A percentile compares a stretch with the other conserved stretches of the same genome.
phyloP scores from a whole-genome alignment of 352 stramenopile species.

The Globisporangium lucens region DNA sequence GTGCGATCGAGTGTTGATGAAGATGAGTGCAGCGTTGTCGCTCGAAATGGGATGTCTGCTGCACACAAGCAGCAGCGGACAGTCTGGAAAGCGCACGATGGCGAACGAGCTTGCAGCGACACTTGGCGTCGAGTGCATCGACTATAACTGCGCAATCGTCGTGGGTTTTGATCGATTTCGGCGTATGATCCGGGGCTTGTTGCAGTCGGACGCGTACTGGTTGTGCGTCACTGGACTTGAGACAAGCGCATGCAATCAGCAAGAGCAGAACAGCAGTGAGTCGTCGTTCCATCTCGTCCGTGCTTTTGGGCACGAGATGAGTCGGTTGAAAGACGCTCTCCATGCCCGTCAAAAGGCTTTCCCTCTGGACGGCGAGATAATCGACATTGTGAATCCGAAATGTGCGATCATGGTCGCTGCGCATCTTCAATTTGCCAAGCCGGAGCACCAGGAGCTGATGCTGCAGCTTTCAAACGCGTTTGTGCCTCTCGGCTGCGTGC shows the following conservation, averaged over 20 bases:
- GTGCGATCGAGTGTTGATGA: conserved; percentile 51
- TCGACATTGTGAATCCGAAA: conserved; percentile 37
- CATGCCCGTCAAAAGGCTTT: conserved; percentile 31
- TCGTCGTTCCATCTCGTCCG: conserved; percentile 22
- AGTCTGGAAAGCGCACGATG: conserved; percentile 42
- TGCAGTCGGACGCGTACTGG: conserved; percentile 45
- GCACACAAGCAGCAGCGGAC: conserved; percentile 25
- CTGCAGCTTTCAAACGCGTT: conserved; percentile 41
- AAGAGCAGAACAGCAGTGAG: neutral
- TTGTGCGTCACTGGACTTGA: conserved; percentile 41
- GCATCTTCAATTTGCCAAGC: conserved; percentile 28
- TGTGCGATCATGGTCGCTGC: conserved; percentile 35
- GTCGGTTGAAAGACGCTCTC: conserved; percentile 43
- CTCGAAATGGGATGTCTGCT: conserved; percentile 50
- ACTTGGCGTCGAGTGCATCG: conserved; percentile 39
- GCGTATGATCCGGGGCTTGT: conserved; percentile 31
- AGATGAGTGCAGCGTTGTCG: conserved; percentile 51
- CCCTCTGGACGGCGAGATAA: conserved; percentile 27
- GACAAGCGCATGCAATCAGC: neutral
- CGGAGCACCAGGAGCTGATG: conserved; percentile 38
- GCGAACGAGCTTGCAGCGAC: conserved; percentile 40
- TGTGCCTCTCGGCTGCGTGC: conserved; percentile 37
- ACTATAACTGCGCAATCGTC: conserved; percentile 34
- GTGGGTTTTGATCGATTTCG: conserved; percentile 37
- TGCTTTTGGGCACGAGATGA: conserved; percentile 41